Evolutionary conservation across 2,329 filamentous ascomycete species (phyloP).

Genomic region (Diplodia scrobiculata): DNA sequence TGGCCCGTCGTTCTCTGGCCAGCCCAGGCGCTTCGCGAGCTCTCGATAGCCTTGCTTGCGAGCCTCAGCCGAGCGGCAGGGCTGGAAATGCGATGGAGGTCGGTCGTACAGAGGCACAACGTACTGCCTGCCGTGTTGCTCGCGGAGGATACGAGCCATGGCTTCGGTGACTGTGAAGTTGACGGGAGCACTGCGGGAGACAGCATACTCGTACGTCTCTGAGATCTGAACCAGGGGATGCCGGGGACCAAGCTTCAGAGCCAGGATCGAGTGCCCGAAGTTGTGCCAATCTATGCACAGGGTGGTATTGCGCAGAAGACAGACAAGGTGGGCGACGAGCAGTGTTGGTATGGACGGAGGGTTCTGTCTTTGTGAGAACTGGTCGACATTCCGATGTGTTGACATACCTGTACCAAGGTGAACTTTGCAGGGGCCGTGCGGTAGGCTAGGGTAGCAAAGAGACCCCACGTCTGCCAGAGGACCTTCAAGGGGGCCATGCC

Average conservation of each 20-base stretch:
- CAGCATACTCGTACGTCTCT: constrained; percentile 72
- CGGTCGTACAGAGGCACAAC: constrained; percentile 69
- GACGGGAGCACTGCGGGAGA: constrained; percentile 68
- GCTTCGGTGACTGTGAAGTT: constrained; percentile 89
- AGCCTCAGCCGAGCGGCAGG: constrained; percentile 54
- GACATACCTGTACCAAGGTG: constrained; percentile 74
- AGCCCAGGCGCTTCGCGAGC: constrained; percentile 60
- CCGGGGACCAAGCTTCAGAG: constrained; percentile 60
- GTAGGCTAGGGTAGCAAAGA: constrained; percentile 75
- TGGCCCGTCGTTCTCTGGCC: constrained; percentile 63
- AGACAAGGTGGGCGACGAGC: constrained; percentile 70
- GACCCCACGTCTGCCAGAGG: constrained; percentile 72
- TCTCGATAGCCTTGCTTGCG: constrained; percentile 41
- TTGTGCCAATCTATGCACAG: constrained; percentile 98
- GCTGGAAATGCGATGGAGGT: constrained; percentile 79
- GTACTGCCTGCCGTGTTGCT: constrained; percentile 38
- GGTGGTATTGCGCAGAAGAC: constrained; percentile 74
- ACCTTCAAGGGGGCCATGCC: constrained; percentile 82
- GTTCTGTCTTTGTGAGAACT: constrained; percentile 59
- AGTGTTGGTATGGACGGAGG: constrained; percentile 93
- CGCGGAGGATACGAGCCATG: constrained; percentile 74
- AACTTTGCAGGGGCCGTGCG: constrained; percentile 72
- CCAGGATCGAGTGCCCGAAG: constrained; percentile 93
- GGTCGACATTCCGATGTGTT: not conserved
- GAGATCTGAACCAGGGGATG: constrained; percentile 80